Percentiles rank a stretch among this genome's conserved stretches.
phyloP scores from a whole-genome alignment of 306 rosid genomes.

The Aeschynomene evenia region DNA sequence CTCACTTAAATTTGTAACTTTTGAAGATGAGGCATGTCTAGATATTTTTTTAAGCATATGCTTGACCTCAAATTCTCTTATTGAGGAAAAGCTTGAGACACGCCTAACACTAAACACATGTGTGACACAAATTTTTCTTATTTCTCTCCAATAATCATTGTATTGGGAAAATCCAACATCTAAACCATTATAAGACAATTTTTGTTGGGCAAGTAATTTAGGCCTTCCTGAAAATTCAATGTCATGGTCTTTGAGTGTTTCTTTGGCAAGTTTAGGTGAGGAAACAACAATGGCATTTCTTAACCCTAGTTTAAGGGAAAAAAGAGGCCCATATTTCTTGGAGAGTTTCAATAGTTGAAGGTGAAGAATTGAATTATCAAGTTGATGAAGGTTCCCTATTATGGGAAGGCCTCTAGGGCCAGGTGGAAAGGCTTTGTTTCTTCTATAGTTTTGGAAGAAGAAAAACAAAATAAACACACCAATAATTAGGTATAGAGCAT shows the following conservation, averaged over 20 bases:
- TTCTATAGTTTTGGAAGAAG: too few species aligned
- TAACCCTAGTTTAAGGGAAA: constrained; percentile 30
- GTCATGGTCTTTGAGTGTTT: constrained; percentile 18
- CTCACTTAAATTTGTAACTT: background rate
- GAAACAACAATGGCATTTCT: constrained; percentile 19
- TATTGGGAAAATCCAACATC: constrained; percentile 19
- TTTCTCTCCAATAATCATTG: constrained; percentile 23
- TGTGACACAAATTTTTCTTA: constrained; percentile 4
- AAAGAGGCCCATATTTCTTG: constrained; percentile 19
- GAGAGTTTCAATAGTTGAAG: constrained; percentile 14
- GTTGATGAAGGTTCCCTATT: constrained; percentile 30
- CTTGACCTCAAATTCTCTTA: constrained; percentile 2
- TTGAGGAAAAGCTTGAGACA: background rate
- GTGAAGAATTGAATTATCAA: background rate
- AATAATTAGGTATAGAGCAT: too few species aligned
- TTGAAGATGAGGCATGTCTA: background rate
- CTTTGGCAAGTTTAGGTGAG: constrained; percentile 28
- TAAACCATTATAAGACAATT: constrained; percentile 19
- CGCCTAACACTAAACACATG: constrained; percentile 18
- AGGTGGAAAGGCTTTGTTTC: constrained; percentile 7
- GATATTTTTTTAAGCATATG: background rate
- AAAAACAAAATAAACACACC: too few species aligned
- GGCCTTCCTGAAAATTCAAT: constrained; percentile 2
- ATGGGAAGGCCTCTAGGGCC: constrained; percentile 37
- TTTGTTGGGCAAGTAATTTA: background rate